Base-by-base conservation (phyloP, 176 grass and related monocot genomes). In the Tuctoria greenei region DNA sequence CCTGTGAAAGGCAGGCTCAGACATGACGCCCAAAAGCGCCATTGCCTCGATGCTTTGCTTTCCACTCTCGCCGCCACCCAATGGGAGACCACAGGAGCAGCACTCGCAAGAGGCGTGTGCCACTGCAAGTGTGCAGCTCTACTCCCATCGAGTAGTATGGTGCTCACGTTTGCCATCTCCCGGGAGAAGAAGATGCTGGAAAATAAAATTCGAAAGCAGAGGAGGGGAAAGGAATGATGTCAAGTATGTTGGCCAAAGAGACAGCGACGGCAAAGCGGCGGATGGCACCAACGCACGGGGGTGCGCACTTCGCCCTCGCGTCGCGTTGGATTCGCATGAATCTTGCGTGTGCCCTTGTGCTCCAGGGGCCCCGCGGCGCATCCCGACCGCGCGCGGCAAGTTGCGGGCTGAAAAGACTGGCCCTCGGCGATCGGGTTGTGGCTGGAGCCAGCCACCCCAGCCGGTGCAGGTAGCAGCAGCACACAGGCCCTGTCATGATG, bases 291-390 rank as follows among this genome's bases (percentile, higher is more conserved):
- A 6, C 41, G 68, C 65, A 66, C 44, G 44, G 44, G 13, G 12
- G 15, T 15, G 13, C 69, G 65, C 73, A 79, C 81, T 21, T 18
- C 44, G 1, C 18, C 8, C 23, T 41, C 2, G 57, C 20, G 73
- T 76, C 76, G 86, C 69, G 86, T 76, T 88, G 86, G 86, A 88
- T 88, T 84, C 74, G 80, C 86, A 84, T 76, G 86, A 84, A 88
- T 88, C 86, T 71, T 84, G 76, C 71, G 70, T 75, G 71, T 79
- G 61, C 42, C 28, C 63, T 49, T 25, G 75, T 84, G 85, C 60
- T 47, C 71, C 41, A 15, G 10, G 60, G 79, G 79, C 31, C 71
- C 78, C 39, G 39, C 67, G 25, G 51, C 67, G n/a, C n/a, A n/a
- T n/a, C n/a, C n/a, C n/a, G n/a, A n/a, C n/a, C n/a, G n/a, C n/a